These are phyloP conservation scores for Colletotrichum sp. DNA, from an alignment of 2,329 filamentous ascomycete genomes.

Conservation along the genomic window DNA sequence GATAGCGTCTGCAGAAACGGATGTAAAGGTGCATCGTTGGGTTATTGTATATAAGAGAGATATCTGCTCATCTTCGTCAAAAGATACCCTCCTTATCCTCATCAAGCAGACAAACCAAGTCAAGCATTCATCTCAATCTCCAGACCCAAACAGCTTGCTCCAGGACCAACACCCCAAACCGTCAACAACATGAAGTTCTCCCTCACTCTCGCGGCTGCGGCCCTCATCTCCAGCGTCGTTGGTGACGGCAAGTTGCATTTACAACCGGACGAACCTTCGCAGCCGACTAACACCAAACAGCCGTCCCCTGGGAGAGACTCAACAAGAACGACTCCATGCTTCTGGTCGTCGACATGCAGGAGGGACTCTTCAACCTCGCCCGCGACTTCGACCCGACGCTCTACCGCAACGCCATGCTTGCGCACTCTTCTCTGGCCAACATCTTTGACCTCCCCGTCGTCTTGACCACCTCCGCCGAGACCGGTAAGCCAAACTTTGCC, in stretches of 20 bases:
- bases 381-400: conserved; percentile 71
- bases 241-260: not conserved
- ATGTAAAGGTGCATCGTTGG: not conserved
- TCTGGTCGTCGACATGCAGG: conserved; percentile 42
- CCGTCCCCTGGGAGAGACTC: conserved; percentile 36
- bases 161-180: not conserved
- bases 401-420: conserved; percentile 71
- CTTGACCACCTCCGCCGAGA: conserved; percentile 72
- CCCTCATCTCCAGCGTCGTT: conserved; percentile 14
- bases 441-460: conserved; percentile 73
- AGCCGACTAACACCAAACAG: conserved; percentile 2
- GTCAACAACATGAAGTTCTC: conserved; percentile 20
- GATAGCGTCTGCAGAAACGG: not conserved
- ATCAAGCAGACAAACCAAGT: conserved; percentile 13
- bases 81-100: not conserved
- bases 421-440: conserved; percentile 69
- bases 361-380: conserved; percentile 46
- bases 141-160: not conserved
- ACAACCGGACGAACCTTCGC: not conserved
- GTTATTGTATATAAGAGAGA: not conserved
- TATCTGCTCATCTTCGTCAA: not conserved
- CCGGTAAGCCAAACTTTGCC: conserved; percentile 32
- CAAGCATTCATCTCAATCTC: not conserved
- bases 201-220: conserved; percentile 14
- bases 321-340: conserved; percentile 38